These are phyloP conservation scores for Fusarium sp. DNA, from an alignment of 2,329 filamentous ascomycete species.

Conservation along the genomic window DNA sequence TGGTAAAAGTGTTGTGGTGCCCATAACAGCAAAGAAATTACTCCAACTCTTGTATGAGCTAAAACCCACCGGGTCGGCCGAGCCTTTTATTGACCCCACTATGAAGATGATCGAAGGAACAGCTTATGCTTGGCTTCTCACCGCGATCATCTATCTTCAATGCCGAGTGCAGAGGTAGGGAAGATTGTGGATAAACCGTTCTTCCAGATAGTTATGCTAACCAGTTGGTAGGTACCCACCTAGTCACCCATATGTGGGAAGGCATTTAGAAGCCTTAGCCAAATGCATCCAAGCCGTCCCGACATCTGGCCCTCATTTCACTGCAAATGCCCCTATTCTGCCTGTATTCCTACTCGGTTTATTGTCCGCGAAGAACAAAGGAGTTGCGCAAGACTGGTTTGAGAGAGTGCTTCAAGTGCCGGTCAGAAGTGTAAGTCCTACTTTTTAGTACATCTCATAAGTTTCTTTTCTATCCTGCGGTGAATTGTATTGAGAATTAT, in stretches of 20 bases:
- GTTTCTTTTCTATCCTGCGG: not conserved
- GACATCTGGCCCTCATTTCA: not conserved
- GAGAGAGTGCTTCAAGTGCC: slow-evolving; percentile 8
- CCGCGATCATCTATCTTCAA: slow-evolving; percentile 17
- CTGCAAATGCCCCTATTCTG: slow-evolving; percentile 6
- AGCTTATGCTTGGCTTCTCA: slow-evolving; percentile 18
- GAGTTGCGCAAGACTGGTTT: slow-evolving; percentile 5
- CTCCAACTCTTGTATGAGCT: not conserved
- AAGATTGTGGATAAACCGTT: not conserved
- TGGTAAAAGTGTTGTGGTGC: not conserved
- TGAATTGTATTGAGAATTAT: not conserved
- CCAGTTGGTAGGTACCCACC: slow-evolving; percentile 4
- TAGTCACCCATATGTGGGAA: slow-evolving; percentile 2
- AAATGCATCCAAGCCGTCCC: slow-evolving; percentile 7
- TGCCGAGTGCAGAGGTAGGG: slow-evolving; percentile 12
- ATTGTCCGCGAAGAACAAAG: not conserved
- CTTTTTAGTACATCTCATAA: not conserved
- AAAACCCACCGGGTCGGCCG: not conserved
- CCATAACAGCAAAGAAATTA: slow-evolving; percentile 10
- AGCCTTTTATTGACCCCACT: not conserved
- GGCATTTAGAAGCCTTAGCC: not conserved
- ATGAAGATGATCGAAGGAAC: slow-evolving; percentile 8
- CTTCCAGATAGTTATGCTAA: slow-evolving; percentile 5
- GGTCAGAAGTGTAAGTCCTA: slow-evolving; percentile 3
- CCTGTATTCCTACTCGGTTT: slow-evolving; percentile 7